phyloP scores from a whole-genome alignment of 177 flowering plant species.

The Vitis hybrid region DNA sequence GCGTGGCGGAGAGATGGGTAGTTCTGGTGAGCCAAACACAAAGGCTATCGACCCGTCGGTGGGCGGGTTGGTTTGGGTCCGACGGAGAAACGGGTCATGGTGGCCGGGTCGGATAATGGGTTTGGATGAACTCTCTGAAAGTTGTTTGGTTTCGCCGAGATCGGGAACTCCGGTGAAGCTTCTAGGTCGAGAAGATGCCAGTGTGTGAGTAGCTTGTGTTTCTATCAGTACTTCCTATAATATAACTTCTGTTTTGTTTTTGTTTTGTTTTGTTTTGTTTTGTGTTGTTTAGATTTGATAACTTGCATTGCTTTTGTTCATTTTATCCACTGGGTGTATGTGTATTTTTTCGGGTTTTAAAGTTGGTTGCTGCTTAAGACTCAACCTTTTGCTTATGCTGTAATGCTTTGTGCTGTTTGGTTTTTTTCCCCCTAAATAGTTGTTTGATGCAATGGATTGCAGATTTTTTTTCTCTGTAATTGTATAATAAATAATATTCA shows the following conservation, averaged over 20 bases:
- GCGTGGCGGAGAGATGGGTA: slow-evolving; percentile 37
- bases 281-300: neutral
- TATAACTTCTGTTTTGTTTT: slow-evolving; percentile 1
- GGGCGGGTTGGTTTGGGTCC: slow-evolving; percentile 89
- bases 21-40: slow-evolving; percentile 34
- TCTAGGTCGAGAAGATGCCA: slow-evolving; percentile 82
- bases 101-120: slow-evolving; percentile 90
- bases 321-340: neutral
- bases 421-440: too few species aligned
- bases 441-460: too few species aligned
- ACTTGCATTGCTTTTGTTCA: too few species aligned
- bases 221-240: neutral
- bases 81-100: slow-evolving; percentile 89
- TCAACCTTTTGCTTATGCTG: too few species aligned
- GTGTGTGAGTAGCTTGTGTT: slow-evolving; percentile 56
- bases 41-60: slow-evolving; percentile 59
- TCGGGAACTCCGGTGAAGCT: slow-evolving; percentile 92
- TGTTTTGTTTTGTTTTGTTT: neutral
- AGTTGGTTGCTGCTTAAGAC: too few species aligned
- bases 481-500: too few species aligned
- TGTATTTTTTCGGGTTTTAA: neutral
- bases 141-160: slow-evolving; percentile 49
- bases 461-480: too few species aligned
- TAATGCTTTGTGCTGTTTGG: too few species aligned
- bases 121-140: slow-evolving; percentile 57